Evolutionary conservation across 2,329 filamentous ascomycete species (phyloP), one percentile per base, ranked within the genome.

Genomic region (Coniochaeta ligniaria): DNA sequence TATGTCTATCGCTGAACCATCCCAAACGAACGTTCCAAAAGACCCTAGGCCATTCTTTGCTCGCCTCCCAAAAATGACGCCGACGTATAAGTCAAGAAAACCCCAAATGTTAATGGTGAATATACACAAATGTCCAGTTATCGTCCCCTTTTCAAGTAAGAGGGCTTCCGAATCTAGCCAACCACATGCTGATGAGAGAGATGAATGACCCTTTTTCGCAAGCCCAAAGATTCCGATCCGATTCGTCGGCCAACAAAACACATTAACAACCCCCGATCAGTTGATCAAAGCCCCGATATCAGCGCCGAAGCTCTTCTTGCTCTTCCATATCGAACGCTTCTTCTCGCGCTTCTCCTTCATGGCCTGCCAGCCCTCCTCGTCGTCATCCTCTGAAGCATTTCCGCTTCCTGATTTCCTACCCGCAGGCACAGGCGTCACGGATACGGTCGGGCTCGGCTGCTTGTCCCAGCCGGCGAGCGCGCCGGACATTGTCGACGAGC

Each of bases 311-410:
- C 71, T 75, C 73, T 87, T 88, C 75, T 87, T 89, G 50, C 76
- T 78, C 71, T 79, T 82, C 87, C 87, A 89, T 38, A 83, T 65
- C n/a, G 83, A 83, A 68, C 81, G 83, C 76, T 88, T 89, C 77
- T 87, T 83, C 61, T 88, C 85, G 61, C 85, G 78, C 75, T 88
- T 88, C 60, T 84, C 84, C 69, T 84, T 85, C 85, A 90, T 88
- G 33, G 85, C 84, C 63, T 83, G 85, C 87, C 87, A 90, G 17
- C 84, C 87, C 67, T 87, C 78, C 59, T 89, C 86, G 20, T 89
- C 83, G 57, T 87, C 85, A 45, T 88, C 83, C 56, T 89, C 86
- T 35, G 88, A 84, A 16, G 75, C 75, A 24, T 74, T 76, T 31
- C 71, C 73, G 1, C 76, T 70, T 60, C 78, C 75, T 36, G 70